Conservation (phyloP, 2,329 filamentous ascomycete genomes). For the Pestalotiopsis fici region DNA sequence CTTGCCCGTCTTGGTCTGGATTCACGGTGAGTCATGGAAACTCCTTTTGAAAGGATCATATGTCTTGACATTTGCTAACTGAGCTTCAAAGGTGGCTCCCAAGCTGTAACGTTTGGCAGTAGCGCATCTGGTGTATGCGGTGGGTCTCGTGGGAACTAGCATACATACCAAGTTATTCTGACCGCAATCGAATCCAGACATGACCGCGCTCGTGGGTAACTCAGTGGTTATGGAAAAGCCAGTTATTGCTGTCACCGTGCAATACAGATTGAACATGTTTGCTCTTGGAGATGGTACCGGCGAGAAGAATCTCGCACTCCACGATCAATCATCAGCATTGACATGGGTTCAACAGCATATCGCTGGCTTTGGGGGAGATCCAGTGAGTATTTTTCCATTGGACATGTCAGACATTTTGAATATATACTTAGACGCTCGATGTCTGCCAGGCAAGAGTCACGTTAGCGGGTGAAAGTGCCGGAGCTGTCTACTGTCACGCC, state of each 20-base stretch:
- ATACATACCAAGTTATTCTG: too few relatives aligned
- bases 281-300: not conserved
- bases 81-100: slow-evolving; percentile 35
- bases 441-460: slow-evolving; percentile 36
- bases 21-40: slow-evolving; percentile 34
- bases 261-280: slow-evolving; percentile 17
- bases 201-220: slow-evolving; percentile 33
- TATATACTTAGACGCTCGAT: not conserved
- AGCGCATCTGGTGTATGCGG: slow-evolving; percentile 41
- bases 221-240: slow-evolving; percentile 34
- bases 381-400: slow-evolving; percentile 2
- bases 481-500: slow-evolving; percentile 44
- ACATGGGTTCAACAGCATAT: slow-evolving; percentile 53
- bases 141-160: too few relatives aligned
- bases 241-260: slow-evolving; percentile 41
- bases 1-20: slow-evolving; percentile 45
- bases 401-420: slow-evolving; percentile 11
- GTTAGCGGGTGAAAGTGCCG: slow-evolving; percentile 45
- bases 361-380: slow-evolving; percentile 31
- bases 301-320: slow-evolving; percentile 39
- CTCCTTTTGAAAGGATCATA: not conserved
- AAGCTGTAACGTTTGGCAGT: slow-evolving; percentile 43
- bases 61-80: not conserved
- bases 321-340: slow-evolving; percentile 54
- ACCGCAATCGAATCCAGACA: slow-evolving; percentile 24